Conservation (phyloP, 306 rosid genomes). For the Cucurbita maxima region DNA sequence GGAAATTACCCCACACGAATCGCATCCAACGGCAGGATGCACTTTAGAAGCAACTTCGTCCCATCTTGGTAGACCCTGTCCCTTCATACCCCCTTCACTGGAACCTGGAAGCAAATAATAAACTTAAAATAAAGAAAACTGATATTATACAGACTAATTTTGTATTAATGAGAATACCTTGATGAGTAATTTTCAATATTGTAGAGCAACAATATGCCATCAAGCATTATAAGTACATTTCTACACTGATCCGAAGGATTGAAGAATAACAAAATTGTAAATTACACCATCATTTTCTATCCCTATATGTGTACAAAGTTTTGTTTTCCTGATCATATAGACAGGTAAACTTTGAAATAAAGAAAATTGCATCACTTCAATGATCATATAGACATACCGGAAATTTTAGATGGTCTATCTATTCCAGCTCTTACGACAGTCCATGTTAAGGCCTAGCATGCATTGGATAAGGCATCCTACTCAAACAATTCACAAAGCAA, state of each 20-base stretch:
- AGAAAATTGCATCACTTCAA: not conserved
- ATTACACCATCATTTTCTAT: not conserved
- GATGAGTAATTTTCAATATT: not conserved
- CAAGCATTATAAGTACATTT: not conserved
- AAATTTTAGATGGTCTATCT: not conserved
- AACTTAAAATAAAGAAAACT: conserved; percentile 3
- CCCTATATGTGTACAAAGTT: not conserved
- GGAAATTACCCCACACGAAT: conserved; percentile 72
- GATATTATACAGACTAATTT: not conserved
- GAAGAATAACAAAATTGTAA: not conserved
- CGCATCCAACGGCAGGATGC: conserved; percentile 55
- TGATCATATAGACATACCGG: not conserved
- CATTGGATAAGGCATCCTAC: not conserved
- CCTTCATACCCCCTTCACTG: conserved; percentile 7
- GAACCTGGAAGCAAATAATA: conserved; percentile 35
- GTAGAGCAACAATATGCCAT: not conserved
- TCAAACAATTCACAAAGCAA: not conserved
- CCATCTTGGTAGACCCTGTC: conserved; percentile 11
- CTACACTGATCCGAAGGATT: not conserved
- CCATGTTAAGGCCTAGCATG: not conserved
- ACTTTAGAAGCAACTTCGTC: conserved; percentile 19
- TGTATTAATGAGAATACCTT: not conserved
- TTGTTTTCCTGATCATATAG: not conserved
- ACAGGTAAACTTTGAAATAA: not conserved
- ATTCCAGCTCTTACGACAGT: not conserved